Conservation (phyloP, 495 filamentous ascomycete species). For the Hypoxylon intermedium region DNA sequence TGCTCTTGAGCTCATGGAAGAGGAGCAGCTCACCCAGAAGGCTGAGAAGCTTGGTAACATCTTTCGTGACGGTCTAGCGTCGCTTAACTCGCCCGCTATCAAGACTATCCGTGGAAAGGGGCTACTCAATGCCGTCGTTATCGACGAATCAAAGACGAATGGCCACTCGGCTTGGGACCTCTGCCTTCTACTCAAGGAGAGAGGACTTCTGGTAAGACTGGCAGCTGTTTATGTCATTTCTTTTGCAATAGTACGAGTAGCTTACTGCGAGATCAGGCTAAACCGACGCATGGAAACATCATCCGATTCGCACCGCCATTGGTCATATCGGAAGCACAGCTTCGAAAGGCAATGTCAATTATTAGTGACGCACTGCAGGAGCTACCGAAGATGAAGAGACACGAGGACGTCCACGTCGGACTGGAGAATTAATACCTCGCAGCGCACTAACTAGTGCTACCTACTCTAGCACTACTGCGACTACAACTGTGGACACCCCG, state of each 20-base stretch:
- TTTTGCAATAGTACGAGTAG: constrained; percentile 21
- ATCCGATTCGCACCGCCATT: constrained; percentile 91
- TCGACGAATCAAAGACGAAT: constrained; percentile 85
- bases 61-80: constrained; percentile 78
- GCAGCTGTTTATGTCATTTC: constrained; percentile 13
- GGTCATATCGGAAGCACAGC: constrained; percentile 85
- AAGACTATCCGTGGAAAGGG: constrained; percentile 89
- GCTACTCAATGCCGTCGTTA: constrained; percentile 93
- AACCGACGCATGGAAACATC: constrained; percentile 98
- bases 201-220: constrained; percentile 81
- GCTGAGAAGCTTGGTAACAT: constrained; percentile 80
- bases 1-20: constrained; percentile 91
- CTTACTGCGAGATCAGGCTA: constrained; percentile 70
- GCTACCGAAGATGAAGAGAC: constrained; percentile 52
- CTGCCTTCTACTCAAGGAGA: constrained; percentile 93
- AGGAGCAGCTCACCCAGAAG: constrained; percentile 84
- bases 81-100: constrained; percentile 79
- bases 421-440: constrained; percentile 39
- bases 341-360: constrained; percentile 75
- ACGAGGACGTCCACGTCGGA: constrained; percentile 39
- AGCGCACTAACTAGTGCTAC: constrained; percentile 14
- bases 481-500: constrained; percentile 20
- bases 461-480: too few species aligned
- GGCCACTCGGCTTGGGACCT: constrained; percentile 96
- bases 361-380: constrained; percentile 78